phyloP scores from a whole-genome alignment of 176 grass and related monocot genomes.

The Oryza glaberrima region DNA sequence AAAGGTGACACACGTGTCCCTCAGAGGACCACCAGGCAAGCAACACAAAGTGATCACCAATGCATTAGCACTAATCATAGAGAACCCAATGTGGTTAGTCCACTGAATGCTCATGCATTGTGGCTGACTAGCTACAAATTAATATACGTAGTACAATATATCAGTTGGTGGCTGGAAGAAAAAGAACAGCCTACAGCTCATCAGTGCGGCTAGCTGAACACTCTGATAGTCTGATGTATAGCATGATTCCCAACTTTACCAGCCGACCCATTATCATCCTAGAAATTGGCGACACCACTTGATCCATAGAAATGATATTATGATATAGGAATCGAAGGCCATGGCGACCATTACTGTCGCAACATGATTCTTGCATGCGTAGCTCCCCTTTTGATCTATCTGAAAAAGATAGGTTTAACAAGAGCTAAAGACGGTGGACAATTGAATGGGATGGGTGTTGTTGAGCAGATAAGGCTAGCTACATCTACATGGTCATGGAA shows the following conservation, averaged over 20 bases:
- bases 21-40: neutral
- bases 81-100: neutral
- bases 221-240: neutral
- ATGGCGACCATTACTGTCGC: neutral
- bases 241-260: conserved; percentile 11
- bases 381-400: conserved; percentile 14
- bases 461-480: conserved; percentile 25
- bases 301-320: conserved; percentile 22
- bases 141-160: neutral
- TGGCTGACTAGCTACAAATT: neutral
- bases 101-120: neutral
- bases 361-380: neutral
- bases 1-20: conserved; percentile 24
- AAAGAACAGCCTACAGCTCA: neutral
- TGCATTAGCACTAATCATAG: neutral
- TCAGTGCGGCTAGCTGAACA: neutral
- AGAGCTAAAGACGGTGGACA: neutral
- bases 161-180: neutral
- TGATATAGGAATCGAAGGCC: conserved; percentile 3
- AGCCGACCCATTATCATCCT: conserved; percentile 33
- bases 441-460: conserved; percentile 32
- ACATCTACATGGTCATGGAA: neutral
- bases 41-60: neutral
- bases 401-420: conserved; percentile 19
- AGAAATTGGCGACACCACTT: conserved; percentile 33